Percentiles rank a stretch among this genome's conserved stretches.
These are phyloP conservation scores for Neurospora sp. DNA, from an alignment of 495 filamentous ascomycete genomes.

Conservation along the genomic window DNA sequence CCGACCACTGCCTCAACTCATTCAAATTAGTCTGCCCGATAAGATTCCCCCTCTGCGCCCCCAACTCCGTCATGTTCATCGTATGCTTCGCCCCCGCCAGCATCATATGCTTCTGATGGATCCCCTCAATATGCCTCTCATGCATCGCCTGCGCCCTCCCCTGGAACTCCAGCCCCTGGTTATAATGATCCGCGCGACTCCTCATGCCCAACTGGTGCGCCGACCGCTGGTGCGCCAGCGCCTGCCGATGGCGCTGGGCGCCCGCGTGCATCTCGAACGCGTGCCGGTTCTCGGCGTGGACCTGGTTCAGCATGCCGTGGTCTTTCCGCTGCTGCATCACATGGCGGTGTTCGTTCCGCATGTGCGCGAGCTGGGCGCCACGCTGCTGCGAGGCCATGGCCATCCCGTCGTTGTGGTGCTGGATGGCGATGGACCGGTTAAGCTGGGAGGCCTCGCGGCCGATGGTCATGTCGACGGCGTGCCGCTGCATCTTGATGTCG, in stretches of 20 bases:
- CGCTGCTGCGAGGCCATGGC: constrained; percentile 3
- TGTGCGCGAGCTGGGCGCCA: constrained; percentile 8
- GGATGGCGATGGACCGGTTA: constrained; percentile 5
- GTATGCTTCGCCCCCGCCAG: constrained; percentile 7
- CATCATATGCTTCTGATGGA: neutral
- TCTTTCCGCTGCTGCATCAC: neutral
- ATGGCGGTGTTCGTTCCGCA: constrained; percentile 4
- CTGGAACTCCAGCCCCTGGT: neutral
- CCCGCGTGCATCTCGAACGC: constrained; percentile 2
- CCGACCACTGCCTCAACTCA: constrained; percentile 8
- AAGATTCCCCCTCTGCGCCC: constrained; percentile 15
- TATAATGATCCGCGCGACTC: neutral
- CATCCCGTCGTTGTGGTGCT: constrained; percentile 1
- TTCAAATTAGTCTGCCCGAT: constrained; percentile 19
- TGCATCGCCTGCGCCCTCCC: neutral
- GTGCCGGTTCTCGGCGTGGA: constrained; percentile 2
- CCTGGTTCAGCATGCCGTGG: neutral
- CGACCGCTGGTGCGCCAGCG: neutral
- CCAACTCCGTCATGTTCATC: constrained; percentile 15
- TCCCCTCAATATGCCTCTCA: neutral
- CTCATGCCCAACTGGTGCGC: neutral
- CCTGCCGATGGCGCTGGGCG: neutral
- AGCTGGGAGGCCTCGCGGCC: neutral
- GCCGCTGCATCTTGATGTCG: neutral
- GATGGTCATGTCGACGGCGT: neutral